phyloP scores from a whole-genome alignment of 345 rosid genomes.

The Capsella bursapastoris region DNA sequence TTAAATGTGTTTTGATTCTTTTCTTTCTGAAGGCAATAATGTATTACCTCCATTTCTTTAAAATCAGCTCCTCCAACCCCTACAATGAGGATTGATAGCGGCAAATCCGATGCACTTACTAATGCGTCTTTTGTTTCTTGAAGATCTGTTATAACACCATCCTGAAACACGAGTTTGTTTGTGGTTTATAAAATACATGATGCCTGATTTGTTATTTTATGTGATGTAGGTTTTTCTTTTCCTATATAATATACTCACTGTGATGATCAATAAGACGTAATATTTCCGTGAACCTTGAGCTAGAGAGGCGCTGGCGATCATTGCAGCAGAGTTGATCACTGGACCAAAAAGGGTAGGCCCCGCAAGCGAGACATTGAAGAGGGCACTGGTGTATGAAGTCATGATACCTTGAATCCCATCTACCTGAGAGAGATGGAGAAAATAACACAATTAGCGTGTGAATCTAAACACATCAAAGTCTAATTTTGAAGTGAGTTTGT shows the following conservation, averaged over 20 bases:
- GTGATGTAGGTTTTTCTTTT: neutral
- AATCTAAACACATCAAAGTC: neutral
- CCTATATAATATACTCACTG: constrained; percentile 54
- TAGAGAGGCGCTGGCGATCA: constrained; percentile 72
- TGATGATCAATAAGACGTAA: constrained; percentile 81
- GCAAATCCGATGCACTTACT: constrained; percentile 91
- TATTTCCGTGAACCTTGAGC: constrained; percentile 66
- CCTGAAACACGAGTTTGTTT: constrained; percentile 51
- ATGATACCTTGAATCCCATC: constrained; percentile 92
- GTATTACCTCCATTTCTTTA: constrained; percentile 92
- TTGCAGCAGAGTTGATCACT: constrained; percentile 73
- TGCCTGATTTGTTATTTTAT: neutral
- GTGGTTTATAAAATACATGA: neutral
- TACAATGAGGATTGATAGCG: constrained; percentile 85
- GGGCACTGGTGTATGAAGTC: constrained; percentile 81
- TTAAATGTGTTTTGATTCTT: neutral
- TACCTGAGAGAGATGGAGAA: constrained; percentile 52
- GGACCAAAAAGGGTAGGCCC: constrained; percentile 97
- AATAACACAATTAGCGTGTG: neutral
- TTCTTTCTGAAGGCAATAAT: neutral
- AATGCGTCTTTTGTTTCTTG: constrained; percentile 97
- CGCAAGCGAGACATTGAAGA: constrained; percentile 87
- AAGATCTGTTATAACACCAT: constrained; percentile 94
- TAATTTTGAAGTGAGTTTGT: neutral
- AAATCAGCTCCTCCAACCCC: constrained; percentile 99